Base-by-base conservation (phyloP, 1,284 basidiomycete species). In the Sporisorium graminicola region DNA sequence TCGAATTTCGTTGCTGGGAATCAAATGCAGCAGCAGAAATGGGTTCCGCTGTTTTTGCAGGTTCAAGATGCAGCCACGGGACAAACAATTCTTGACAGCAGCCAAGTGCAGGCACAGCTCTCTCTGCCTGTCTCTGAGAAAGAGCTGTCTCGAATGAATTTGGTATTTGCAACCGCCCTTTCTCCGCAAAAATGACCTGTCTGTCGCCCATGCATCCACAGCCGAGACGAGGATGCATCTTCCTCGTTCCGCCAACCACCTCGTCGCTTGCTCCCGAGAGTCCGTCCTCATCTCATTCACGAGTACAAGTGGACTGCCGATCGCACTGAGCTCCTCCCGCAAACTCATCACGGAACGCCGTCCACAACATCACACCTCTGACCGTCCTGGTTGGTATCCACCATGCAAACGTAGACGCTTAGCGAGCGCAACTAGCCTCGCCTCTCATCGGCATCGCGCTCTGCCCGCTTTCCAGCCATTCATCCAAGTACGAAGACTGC, bases 391-490 rank as follows among this genome's bases (percentile, higher is more conserved):
- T 20, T 13, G 18, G 8, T 16, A 22, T 49, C 22, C 42, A 37
- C 16, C 64, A 59, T 65, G 64, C 26, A 22, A 49, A 43, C 20
- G 44, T 65, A 50, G 47, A 58, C 51, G 44, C 7, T 0, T 7
- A 27, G 8, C n/a, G 43, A 54, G 42, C 43, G 40, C 52, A 40
- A 37, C 18, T 6, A 37, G 53, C 37, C 57, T 52, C n/a, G n/a
- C n/a, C n/a, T n/a, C 51, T 44, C 3, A 7, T 26, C 42, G 58
- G 58, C 65, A 52, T 10, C 49, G 53, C 58, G 63, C 56, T 50
- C 43, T 33, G 22, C 27, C 20, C 42, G 3, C 16, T 29, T 29
- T 16, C 27, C 10, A n/a, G 40, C 20, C 42, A 46, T 50, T 44
- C 20, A 37, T 40, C 42, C 20, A 40, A 24, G 29, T 31, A 5